These are phyloP conservation scores for Solanum aculeatissimum DNA, from an alignment of 305 asterid species.

Conservation along the genomic window DNA sequence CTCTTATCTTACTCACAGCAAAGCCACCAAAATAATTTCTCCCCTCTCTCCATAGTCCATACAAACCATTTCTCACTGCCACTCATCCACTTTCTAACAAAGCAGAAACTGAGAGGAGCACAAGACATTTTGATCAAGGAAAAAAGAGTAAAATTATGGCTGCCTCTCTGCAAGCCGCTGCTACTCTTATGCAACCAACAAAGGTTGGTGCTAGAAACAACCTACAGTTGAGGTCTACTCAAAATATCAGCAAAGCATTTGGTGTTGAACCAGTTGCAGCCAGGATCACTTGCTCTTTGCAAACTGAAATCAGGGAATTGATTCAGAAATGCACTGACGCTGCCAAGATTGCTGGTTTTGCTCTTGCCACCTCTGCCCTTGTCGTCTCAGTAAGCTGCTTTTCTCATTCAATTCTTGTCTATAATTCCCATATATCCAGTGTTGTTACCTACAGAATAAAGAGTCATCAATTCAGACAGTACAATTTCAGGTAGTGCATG, in stretches of 20 bases:
- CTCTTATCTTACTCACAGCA: constrained; percentile 42
- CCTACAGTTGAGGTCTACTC: constrained; percentile 47
- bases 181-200: constrained; percentile 79
- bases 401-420: neutral
- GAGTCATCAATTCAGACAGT: neutral
- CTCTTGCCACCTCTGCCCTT: constrained; percentile 96
- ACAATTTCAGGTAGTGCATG: neutral
- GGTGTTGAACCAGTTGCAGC: constrained; percentile 45
- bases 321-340: constrained; percentile 78
- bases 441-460: neutral
- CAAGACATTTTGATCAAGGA: neutral
- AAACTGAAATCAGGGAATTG: constrained; percentile 64
- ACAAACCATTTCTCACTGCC: neutral
- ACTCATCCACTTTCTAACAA: neutral
- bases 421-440: neutral
- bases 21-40: constrained; percentile 28
- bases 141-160: constrained; percentile 40
- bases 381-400: constrained; percentile 48
- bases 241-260: constrained; percentile 42
- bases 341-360: constrained; percentile 89
- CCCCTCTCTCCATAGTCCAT: neutral
- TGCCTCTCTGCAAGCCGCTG: constrained; percentile 75
- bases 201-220: constrained; percentile 38
- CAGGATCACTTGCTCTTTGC: constrained; percentile 68
- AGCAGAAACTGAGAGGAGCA: neutral